phyloP scores from a whole-genome alignment of 78 protist species.

The Dictyostelium firmibasis region DNA sequence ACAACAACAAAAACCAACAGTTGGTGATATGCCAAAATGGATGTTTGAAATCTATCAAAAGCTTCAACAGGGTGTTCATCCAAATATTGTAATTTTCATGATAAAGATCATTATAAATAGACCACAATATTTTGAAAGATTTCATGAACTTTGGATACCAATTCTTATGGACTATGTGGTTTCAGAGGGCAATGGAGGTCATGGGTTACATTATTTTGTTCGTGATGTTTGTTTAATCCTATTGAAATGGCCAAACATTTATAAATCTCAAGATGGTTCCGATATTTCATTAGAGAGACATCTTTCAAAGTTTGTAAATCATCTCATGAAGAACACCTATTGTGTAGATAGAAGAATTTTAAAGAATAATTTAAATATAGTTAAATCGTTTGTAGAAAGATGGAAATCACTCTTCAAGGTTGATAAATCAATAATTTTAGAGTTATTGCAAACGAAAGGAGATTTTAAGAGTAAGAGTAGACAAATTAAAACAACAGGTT shows the following conservation, averaged over 20 bases:
- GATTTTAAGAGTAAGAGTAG: conserved; percentile 38
- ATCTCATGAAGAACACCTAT: conserved; percentile 43
- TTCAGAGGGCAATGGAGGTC: conserved; percentile 29
- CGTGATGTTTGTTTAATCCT: conserved; percentile 73
- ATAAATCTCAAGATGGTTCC: background rate
- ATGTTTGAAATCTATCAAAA: conserved; percentile 45
- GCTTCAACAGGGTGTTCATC: conserved; percentile 13
- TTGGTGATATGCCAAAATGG: conserved; percentile 72
- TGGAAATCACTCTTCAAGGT: conserved; percentile 58
- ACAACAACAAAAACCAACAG: background rate
- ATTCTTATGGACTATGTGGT: conserved; percentile 43
- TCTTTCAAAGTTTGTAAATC: conserved; percentile 34
- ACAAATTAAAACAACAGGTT: conserved; percentile 41
- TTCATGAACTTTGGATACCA: conserved; percentile 56
- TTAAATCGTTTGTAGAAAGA: conserved; percentile 59
- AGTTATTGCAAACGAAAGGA: conserved; percentile 3
- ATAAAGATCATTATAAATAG: conserved; percentile 70
- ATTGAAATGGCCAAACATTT: conserved; percentile 51
- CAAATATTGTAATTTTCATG: conserved; percentile 70
- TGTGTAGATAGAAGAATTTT: conserved; percentile 26
- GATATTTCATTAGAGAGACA: background rate
- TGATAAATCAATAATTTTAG: conserved; percentile 24
- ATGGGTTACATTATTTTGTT: conserved; percentile 80
- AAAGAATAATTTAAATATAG: conserved; percentile 60
- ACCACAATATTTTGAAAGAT: conserved; percentile 68